Percentiles rank a stretch among this genome's conserved stretches.
phyloP scores from a whole-genome alignment of 371 early-diverging fungal genomes.

The Rhizomucor miehei region DNA sequence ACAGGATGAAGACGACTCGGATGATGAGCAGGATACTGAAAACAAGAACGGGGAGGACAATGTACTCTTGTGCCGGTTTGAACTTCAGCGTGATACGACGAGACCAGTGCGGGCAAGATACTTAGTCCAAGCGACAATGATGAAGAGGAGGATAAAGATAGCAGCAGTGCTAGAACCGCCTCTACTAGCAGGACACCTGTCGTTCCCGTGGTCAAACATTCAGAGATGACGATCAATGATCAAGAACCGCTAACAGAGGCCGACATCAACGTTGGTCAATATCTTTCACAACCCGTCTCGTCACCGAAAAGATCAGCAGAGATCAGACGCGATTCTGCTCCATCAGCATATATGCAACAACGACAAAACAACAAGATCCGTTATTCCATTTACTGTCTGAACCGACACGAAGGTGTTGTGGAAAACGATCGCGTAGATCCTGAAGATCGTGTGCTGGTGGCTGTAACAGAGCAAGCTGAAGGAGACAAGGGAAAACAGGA shows the following conservation, averaged over 20 bases:
- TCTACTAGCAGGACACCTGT: too few species aligned
- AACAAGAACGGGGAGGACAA: conserved; percentile 7
- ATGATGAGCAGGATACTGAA: conserved; percentile 2
- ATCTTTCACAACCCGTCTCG: too few species aligned
- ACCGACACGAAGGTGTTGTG: conserved; percentile 27
- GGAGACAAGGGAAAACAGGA: background rate
- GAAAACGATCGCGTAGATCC: conserved; percentile 29
- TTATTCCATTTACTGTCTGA: conserved; percentile 44
- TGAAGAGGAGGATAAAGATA: too few species aligned
- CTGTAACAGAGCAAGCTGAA: conserved; percentile 22
- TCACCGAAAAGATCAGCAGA: too few species aligned
- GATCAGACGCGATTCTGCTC: too few species aligned
- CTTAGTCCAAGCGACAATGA: too few species aligned
- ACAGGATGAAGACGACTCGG: conserved; percentile 1
- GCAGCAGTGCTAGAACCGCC: too few species aligned
- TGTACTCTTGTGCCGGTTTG: conserved; percentile 32
- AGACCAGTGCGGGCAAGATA: conserved; percentile 1
- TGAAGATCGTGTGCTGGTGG: conserved; percentile 38
- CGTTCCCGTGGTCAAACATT: too few species aligned
- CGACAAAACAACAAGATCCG: conserved; percentile 19
- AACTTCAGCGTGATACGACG: conserved; percentile 29
- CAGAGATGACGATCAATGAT: too few species aligned
- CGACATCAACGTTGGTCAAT: too few species aligned
- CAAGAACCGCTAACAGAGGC: too few species aligned
- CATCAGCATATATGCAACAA: background rate